Evolutionary conservation across 1,284 basidiomycete genomes (phyloP), one percentile per base, ranked within the genome.

Genomic region (Rhizopogon hawkerae): DNA sequence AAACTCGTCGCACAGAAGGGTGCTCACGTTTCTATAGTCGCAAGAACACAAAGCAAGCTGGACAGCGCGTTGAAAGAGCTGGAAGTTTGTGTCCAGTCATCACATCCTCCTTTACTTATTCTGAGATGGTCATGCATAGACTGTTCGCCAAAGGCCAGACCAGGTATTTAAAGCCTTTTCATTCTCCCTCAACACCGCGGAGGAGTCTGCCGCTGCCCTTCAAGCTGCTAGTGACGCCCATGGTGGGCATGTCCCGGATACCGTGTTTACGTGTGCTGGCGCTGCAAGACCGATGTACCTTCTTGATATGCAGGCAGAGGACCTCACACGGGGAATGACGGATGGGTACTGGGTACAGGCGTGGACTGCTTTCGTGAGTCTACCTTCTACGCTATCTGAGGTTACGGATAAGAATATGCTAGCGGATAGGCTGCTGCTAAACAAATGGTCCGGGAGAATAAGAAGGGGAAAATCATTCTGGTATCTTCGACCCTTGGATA

Each of bases 401-500:
- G 35, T 46, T 10, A 33, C 7, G 16, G 41, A 31, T 11, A 13
- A 18, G 26, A 42, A 42, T 38, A 46, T 46, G 48, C 29, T 26
- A 13, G 33, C 21, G 11, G 42, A 1, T 52, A 91, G 85, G 83
- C 82, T 26, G 85, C 81, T 0, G 70, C 79, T 0, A 83, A 83
- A 60, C 72, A 75, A 48, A 91, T 95, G 84, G 81, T 80, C 9
- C 70, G 72, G 38, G 70, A 77, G 35, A 69, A 71, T 21, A 69
- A 72, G 13, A 74, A 77, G 46, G 76, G 76, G 35, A 89, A 87
- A 60, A 84, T 98, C 50, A 76, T 92, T 3, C 81, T 98, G 45
- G 81, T 91, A 18, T 85, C 85, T 6, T 93, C 90, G 0, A 77
- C 85, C n/a, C 66, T 95, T 11, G 88, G 85, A 0, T 82, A 87